Evolutionary conservation across 306 rosid genomes (phyloP).

Genomic region (Dicorynia guianensis): DNA sequence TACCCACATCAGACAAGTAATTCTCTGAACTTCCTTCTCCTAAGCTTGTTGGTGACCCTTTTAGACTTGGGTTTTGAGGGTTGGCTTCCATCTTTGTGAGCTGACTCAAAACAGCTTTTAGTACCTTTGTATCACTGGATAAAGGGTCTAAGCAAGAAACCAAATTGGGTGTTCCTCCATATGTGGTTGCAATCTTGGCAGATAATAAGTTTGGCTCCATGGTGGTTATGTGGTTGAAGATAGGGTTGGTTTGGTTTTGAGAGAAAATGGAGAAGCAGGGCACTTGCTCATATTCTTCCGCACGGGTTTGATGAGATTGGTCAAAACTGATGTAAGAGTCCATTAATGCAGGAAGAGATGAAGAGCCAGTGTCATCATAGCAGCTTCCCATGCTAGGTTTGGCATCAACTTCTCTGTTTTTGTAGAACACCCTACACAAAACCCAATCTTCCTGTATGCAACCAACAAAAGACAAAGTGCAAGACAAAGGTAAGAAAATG

Average conservation of each 20-base stretch:
- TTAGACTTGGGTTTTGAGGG: conserved; percentile 38
- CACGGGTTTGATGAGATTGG: conserved; percentile 47
- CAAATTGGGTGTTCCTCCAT: conserved; percentile 51
- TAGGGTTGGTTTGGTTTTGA: conserved; percentile 62
- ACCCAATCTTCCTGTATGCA: conserved; percentile 87
- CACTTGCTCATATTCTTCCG: conserved; percentile 76
- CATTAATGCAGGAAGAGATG: conserved; percentile 80
- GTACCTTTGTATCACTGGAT: conserved; percentile 56
- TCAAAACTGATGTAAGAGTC: conserved; percentile 83
- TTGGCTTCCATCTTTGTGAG: conserved; percentile 56
- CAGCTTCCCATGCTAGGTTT: conserved; percentile 61
- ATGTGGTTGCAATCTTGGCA: conserved; percentile 34
- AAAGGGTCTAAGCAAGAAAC: conserved; percentile 58
- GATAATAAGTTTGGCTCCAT: conserved; percentile 52
- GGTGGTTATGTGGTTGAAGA: conserved; percentile 46
- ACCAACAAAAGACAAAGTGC: not conserved
- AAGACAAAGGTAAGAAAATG: conserved; percentile 17
- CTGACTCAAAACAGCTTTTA: conserved; percentile 67
- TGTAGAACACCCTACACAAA: conserved; percentile 77
- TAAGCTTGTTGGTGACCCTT: conserved; percentile 61
- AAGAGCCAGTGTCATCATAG: conserved; percentile 68
- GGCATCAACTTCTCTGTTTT: conserved; percentile 59
- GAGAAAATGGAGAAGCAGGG: conserved; percentile 98
- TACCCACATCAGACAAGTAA: conserved; percentile 65
- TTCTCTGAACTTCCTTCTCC: conserved; percentile 81